Conservation (phyloP, 192 early-diverging fungal species). For the Mortierella claussenii region DNA sequence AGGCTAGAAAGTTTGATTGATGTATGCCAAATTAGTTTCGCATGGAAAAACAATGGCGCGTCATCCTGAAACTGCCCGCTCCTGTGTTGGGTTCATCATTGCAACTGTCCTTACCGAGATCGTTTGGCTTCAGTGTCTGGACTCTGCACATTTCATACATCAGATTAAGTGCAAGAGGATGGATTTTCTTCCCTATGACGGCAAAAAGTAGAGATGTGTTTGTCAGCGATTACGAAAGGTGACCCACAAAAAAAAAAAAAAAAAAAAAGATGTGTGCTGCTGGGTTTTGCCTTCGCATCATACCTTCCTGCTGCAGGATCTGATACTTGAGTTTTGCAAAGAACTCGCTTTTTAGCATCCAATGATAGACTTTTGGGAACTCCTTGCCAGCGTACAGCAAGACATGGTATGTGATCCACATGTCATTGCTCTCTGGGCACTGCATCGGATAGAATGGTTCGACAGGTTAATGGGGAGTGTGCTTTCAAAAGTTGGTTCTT, state of each 20-base stretch:
- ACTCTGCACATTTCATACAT: constrained; percentile 72
- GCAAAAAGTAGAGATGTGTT: not conserved
- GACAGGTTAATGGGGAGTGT: too few species aligned
- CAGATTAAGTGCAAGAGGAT: constrained; percentile 59
- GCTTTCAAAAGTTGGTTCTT: too few species aligned
- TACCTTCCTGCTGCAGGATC: constrained; percentile 48
- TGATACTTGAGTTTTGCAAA: constrained; percentile 61
- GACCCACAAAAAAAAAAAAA: not conserved
- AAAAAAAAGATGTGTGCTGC: not conserved
- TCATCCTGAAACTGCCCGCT: too few species aligned
- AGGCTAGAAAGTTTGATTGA: constrained; percentile 28
- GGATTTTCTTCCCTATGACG: constrained; percentile 36
- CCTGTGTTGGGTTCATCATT: not conserved
- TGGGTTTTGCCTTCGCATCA: not conserved
- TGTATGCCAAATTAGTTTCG: not conserved
- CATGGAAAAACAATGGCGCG: not conserved
- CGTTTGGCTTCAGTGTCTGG: constrained; percentile 56
- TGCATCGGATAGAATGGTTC: too few species aligned
- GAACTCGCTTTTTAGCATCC: constrained; percentile 54
- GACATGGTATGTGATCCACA: constrained; percentile 60
- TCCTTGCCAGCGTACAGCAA: constrained; percentile 63
- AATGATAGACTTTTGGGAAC: constrained; percentile 54
- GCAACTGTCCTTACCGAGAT: constrained; percentile 56
- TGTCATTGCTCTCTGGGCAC: too few species aligned
- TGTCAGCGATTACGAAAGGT: too few species aligned